These are phyloP conservation scores for Aspergillus arachidicola DNA, from an alignment of 2,329 filamentous ascomycete species.

Conservation along the genomic window DNA sequence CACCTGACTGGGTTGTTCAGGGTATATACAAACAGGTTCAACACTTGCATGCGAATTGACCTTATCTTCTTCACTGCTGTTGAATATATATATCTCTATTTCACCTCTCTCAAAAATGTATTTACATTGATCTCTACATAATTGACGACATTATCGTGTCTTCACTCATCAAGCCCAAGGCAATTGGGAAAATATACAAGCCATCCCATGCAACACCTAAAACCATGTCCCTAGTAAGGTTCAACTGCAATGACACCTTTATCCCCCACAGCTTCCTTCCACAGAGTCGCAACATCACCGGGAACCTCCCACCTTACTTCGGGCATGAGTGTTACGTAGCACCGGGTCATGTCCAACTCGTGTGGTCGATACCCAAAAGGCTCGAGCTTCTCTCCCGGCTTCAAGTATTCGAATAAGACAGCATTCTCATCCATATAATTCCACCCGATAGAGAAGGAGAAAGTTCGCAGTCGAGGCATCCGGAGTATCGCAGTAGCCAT, in stretches of 20 bases:
- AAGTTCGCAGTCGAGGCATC: not conserved
- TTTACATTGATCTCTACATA: not conserved
- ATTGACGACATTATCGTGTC: not conserved
- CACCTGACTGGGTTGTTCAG: too few species aligned
- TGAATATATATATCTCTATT: too few species aligned
- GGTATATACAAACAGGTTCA: too few species aligned
- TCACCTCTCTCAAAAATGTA: not conserved
- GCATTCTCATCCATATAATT: not conserved
- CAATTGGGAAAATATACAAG: not conserved
- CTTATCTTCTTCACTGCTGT: too few species aligned
- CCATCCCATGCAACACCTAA: too few species aligned
- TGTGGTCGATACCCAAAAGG: not conserved
- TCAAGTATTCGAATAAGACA: not conserved
- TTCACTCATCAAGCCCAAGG: not conserved
- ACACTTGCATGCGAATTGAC: too few species aligned
- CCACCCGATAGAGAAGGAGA: not conserved
- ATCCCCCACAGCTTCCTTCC: not conserved
- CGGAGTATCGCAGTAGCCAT: not conserved
- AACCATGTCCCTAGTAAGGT: not conserved
- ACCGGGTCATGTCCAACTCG: not conserved
- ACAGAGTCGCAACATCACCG: not conserved
- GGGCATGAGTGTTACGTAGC: not conserved
- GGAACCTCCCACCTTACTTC: not conserved
- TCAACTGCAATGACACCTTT: not conserved
- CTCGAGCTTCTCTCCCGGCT: not conserved